Conservation (phyloP, 306 rosid species). For the Luffa acutangula region DNA sequence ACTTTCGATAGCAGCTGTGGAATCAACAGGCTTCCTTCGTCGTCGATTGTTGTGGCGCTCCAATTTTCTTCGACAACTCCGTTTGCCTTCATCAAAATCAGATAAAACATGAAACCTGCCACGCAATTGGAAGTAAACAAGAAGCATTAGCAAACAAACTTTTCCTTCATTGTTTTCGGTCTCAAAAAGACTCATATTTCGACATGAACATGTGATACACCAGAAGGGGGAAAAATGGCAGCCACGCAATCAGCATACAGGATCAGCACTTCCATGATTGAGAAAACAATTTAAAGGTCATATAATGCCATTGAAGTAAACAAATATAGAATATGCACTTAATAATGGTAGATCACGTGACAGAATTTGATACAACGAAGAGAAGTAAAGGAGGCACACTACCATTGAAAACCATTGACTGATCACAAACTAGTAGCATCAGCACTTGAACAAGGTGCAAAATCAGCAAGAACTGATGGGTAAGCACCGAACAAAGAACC, state of each 20-base stretch:
- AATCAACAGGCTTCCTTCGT: slow-evolving; percentile 55
- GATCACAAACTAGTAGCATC: neutral
- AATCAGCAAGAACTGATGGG: neutral
- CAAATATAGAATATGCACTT: neutral
- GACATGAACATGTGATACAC: neutral
- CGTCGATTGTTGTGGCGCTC: slow-evolving; percentile 89
- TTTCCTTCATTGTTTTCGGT: neutral
- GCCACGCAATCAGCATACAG: neutral
- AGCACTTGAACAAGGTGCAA: neutral
- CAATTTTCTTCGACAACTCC: slow-evolving; percentile 87
- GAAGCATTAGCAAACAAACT: neutral
- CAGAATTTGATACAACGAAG: neutral
- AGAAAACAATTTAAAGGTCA: slow-evolving; percentile 2
- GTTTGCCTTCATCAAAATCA: slow-evolving; percentile 95
- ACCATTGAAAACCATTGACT: neutral
- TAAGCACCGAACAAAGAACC: neutral
- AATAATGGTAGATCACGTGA: neutral
- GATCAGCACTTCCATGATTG: neutral
- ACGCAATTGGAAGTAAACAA: slow-evolving; percentile 8
- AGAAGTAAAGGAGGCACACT: neutral
- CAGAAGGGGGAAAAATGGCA: neutral
- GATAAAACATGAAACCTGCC: slow-evolving; percentile 71
- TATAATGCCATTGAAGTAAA: neutral
- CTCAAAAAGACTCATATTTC: neutral
- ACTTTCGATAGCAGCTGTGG: slow-evolving; percentile 20